These are phyloP conservation scores for Anacardium occidentale DNA, from an alignment of 345 rosid species.

Conservation along the genomic window DNA sequence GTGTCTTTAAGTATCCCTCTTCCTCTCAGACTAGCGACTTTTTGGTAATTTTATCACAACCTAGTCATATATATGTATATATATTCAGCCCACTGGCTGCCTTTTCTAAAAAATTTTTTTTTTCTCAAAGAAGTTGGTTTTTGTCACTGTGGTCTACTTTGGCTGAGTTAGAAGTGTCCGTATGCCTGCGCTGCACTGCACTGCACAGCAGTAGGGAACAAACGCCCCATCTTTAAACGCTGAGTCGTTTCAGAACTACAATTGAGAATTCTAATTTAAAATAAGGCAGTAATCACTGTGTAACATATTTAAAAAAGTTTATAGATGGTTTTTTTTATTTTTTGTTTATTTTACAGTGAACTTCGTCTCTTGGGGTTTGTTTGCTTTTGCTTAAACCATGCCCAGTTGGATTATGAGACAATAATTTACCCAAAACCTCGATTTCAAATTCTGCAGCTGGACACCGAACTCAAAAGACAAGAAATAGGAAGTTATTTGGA, in stretches of 20 bases:
- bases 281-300: not conserved
- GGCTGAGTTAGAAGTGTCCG: slow-evolving; percentile 14
- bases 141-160: not conserved
- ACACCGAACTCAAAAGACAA: slow-evolving; percentile 27
- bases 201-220: slow-evolving; percentile 23
- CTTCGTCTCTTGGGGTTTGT: slow-evolving; percentile 18
- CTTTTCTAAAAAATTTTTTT: no score
- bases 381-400: slow-evolving; percentile 42
- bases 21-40: no score
- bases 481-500: slow-evolving; percentile 21
- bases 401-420: slow-evolving; percentile 78
- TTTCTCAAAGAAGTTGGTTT: no score
- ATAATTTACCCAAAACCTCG: slow-evolving; percentile 53
- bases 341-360: slow-evolving; percentile 2
- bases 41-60: no score
- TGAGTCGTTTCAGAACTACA: slow-evolving; percentile 21
- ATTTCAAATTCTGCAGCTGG: slow-evolving; percentile 36
- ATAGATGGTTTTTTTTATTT: slow-evolving; percentile 13
- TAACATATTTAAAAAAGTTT: slow-evolving; percentile 1
- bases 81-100: no score
- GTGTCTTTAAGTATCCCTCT: no score
- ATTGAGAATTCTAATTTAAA: not conserved
- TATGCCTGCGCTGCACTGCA: slow-evolving; percentile 15
- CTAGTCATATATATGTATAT: no score
- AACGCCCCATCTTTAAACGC: slow-evolving; percentile 28